Base-by-base conservation (phyloP, 768 basidiomycete genomes). In the Lentinula guzmanii region DNA sequence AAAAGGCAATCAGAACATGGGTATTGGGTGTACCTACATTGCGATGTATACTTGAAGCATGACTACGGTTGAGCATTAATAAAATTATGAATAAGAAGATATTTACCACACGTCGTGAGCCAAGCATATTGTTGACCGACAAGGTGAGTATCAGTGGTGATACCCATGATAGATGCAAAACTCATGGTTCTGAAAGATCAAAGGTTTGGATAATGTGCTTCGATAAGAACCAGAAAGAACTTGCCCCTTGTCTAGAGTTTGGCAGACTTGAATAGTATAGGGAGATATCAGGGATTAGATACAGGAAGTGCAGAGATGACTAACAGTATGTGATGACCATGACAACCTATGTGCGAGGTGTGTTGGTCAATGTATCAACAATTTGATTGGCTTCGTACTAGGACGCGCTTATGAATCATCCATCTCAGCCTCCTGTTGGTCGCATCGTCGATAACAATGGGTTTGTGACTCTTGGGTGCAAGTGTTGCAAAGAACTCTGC, bases 61-160 rank as follows among this genome's bases (percentile, higher is more conserved):
- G 10, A 24, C n/a, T 39, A 34, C 51, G 16, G 15, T 9, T 37
- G 10, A 39, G n/a, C 54, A 37, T 43, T 42, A 34, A 41, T 65
- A 31, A n/a, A n/a, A 43, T 43, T 41, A 16, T 16, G 24, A 37
- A 54, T 53, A 61, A 21, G 58, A 50, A 33, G 48, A 42, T 5
- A 64, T 77, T 7, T 64, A 79, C 77, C 76, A 63, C 79, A 80
- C 48, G 79, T 79, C 13, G 79, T 79, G 6, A 81, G 65, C 75
- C 79, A 79, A 4, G 77, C 75, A 64, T 82, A 82, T 65, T 81
- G 73, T 67, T 83, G 81, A 0, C 82, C 81, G 34, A 72, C 68
- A 18, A 84, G 76, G 51, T 76, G 63, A 4, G 76, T 76, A 63
- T 82, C 80, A 61, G 73, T 67, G 6, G 67, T 67, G 43, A 81